Evolutionary conservation across 2,329 filamentous ascomycete genomes (phyloP).

Genomic region (Ceratocystis smalleyi): DNA sequence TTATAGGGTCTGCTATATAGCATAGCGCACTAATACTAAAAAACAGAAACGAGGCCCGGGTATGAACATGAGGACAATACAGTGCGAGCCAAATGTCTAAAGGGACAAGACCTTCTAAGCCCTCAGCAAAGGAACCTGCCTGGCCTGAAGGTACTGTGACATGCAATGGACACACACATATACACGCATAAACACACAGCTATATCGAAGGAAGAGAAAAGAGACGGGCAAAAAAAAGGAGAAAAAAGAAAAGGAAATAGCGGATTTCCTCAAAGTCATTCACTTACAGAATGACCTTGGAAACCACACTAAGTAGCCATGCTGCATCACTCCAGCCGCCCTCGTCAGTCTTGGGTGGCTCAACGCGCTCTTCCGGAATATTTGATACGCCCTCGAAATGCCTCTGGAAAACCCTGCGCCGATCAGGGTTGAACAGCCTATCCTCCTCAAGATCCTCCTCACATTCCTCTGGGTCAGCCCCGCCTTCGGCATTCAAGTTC

Average conservation of each 20-base stretch:
- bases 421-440: constrained; percentile 17
- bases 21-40: not conserved
- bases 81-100: not conserved
- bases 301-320: constrained; percentile 50
- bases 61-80: not conserved
- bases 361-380: constrained; percentile 33
- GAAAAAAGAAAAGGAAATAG: not conserved
- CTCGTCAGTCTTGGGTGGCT: constrained; percentile 35
- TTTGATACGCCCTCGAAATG: constrained; percentile 21
- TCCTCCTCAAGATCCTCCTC: constrained; percentile 28
- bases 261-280: too few relatives aligned
- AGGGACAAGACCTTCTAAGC: not conserved
- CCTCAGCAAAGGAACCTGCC: not conserved
- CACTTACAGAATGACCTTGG: constrained; percentile 40
- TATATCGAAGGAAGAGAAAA: not conserved
- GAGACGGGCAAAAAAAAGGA: not conserved
- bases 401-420: constrained; percentile 7
- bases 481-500: constrained; percentile 23
- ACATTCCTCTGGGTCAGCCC: constrained; percentile 27
- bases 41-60: not conserved
- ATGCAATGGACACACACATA: not conserved
- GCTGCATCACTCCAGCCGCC: constrained; percentile 52
- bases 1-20: not conserved
- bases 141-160: not conserved
- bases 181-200: not conserved